Evolutionary conservation across 2,329 filamentous ascomycete species (phyloP).

Genomic region (Lachnellula hyalina): DNA sequence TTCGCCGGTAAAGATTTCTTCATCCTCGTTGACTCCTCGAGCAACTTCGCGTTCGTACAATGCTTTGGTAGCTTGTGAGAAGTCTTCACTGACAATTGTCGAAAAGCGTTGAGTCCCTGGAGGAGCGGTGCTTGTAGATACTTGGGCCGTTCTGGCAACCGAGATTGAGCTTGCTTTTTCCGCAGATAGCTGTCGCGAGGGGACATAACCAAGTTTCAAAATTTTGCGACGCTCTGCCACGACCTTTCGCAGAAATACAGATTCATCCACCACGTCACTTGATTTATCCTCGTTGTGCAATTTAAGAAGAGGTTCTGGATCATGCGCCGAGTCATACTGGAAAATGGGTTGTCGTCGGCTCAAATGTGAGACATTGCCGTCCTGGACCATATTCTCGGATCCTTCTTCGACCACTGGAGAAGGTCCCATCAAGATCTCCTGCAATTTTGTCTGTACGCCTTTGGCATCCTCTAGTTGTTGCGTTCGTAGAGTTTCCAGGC

Average conservation of each 20-base stretch:
- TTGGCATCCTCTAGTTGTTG: constrained; percentile 64
- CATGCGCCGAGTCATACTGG: constrained; percentile 42
- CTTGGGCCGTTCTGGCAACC: constrained; percentile 29
- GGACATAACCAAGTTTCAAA: constrained; percentile 62
- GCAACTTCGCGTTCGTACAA: constrained; percentile 91
- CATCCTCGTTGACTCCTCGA: constrained; percentile 83
- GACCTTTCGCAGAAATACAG: constrained; percentile 51
- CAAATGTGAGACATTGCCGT: constrained; percentile 12
- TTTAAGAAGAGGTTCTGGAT: constrained; percentile 63
- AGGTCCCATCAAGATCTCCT: constrained; percentile 40
- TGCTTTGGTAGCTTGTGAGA: constrained; percentile 80
- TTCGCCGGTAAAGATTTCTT: constrained; percentile 91
- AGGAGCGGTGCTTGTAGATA: constrained; percentile 37
- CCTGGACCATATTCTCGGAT: constrained; percentile 9
- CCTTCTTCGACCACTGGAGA: constrained; percentile 26
- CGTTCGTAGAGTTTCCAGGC: constrained; percentile 59
- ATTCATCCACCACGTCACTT: constrained; percentile 52
- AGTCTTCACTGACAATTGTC: constrained; percentile 65
- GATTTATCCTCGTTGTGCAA: constrained; percentile 58
- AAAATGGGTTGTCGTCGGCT: constrained; percentile 27
- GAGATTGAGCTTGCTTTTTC: constrained; percentile 32
- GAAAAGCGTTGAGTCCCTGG: constrained; percentile 65
- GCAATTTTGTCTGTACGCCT: constrained; percentile 47
- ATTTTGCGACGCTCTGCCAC: constrained; percentile 55
- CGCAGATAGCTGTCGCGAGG: constrained; percentile 42